These are phyloP conservation scores for Phoenix roebelenii DNA, from an alignment of 176 grass and related monocot species.

Conservation along the genomic window DNA sequence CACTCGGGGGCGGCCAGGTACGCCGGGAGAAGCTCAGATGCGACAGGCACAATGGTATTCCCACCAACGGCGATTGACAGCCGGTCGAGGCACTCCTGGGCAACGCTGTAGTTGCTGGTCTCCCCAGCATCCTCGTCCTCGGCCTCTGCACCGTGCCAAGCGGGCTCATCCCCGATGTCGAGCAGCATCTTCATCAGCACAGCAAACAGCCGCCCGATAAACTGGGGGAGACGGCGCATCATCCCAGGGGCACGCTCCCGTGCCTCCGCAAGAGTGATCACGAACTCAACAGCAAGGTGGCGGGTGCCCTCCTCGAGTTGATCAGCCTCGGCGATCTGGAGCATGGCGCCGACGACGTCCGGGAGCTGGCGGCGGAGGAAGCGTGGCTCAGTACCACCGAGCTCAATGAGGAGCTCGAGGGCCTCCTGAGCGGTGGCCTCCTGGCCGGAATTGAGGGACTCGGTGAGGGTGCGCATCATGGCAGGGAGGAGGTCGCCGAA, in stretches of 20 bases:
- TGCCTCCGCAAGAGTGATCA: constrained; percentile 83
- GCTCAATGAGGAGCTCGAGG: constrained; percentile 82
- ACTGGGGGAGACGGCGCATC: constrained; percentile 91
- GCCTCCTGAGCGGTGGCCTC: constrained; percentile 92
- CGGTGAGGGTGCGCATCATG: constrained; percentile 85
- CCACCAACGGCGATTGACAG: constrained; percentile 84
- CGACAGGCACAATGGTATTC: constrained; percentile 83
- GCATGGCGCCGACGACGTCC: constrained; percentile 86
- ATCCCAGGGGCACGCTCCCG: constrained; percentile 90
- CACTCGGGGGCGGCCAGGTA: constrained; percentile 77
- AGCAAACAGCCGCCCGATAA: constrained; percentile 75
- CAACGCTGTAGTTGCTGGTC: constrained; percentile 85
- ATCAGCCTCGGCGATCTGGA: constrained; percentile 65
- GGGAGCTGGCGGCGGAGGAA: constrained; percentile 79
- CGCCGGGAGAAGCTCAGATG: constrained; percentile 68
- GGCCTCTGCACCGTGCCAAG: constrained; percentile 72
- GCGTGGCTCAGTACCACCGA: constrained; percentile 73
- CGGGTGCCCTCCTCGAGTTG: constrained; percentile 79
- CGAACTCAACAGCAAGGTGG: constrained; percentile 84
- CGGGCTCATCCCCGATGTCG: constrained; percentile 86
- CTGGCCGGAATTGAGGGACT: constrained; percentile 77
- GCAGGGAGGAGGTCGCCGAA: constrained; percentile 77
- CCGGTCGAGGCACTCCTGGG: constrained; percentile 91
- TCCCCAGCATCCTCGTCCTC: constrained; percentile 90
- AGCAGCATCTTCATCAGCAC: constrained; percentile 98